Evolutionary conservation across 352 stramenopile species (phyloP).

Genomic region (Phytophthora multivora): DNA sequence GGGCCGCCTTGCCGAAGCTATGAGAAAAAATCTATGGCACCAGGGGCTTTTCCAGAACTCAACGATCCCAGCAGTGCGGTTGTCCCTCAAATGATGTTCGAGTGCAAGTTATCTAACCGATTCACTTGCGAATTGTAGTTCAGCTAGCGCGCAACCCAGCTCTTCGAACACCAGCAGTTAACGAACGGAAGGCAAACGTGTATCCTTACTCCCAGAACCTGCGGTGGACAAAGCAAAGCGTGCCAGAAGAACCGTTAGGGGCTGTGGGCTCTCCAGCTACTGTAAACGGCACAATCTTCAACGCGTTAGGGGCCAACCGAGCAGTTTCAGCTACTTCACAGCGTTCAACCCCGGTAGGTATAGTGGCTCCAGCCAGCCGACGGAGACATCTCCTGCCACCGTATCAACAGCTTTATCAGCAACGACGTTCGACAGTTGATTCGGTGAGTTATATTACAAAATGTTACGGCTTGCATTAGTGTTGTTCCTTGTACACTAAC

Average conservation of each 20-base stretch:
- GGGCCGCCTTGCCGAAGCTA: slow-evolving; percentile 16
- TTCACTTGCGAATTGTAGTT: slow-evolving; percentile 2
- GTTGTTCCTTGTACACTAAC: background rate
- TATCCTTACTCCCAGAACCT: slow-evolving; percentile 50
- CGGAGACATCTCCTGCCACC: slow-evolving; percentile 22
- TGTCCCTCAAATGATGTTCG: background rate
- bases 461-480: background rate
- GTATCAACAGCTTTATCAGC: slow-evolving; percentile 30
- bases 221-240: slow-evolving; percentile 50
- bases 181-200: slow-evolving; percentile 43
- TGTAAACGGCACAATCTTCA: slow-evolving; percentile 10
- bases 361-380: slow-evolving; percentile 15
- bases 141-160: slow-evolving; percentile 16
- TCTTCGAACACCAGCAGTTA: slow-evolving; percentile 19
- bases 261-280: slow-evolving; percentile 7
- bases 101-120: background rate
- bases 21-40: slow-evolving; percentile 19
- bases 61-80: slow-evolving; percentile 36
- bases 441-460: slow-evolving; percentile 12
- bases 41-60: slow-evolving; percentile 53
- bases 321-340: slow-evolving; percentile 23
- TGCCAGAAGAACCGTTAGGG: slow-evolving; percentile 30
- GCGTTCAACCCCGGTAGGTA: slow-evolving; percentile 13
- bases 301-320: slow-evolving; percentile 12
- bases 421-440: slow-evolving; percentile 21